Base-by-base conservation (phyloP, 805 yeast species). In the Ogataea ramenticola region DNA sequence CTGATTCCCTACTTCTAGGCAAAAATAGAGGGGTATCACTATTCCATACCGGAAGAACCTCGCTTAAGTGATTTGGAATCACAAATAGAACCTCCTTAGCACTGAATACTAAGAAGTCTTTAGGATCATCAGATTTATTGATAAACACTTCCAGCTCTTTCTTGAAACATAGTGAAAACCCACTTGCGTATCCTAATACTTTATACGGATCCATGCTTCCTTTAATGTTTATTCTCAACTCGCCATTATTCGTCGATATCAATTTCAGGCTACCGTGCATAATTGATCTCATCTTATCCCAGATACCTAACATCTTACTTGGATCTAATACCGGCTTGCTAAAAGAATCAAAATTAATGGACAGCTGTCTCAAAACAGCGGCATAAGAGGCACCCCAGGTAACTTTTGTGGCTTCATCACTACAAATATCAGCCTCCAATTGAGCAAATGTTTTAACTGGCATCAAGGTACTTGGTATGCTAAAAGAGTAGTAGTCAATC, bases 261-360 rank as follows among this genome's bases (percentile, higher is more conserved):
- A 88, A 69, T 2, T 60, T 62, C 7, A 50, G 22, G 17, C 77
- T 73, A 0, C 96, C 95, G 65, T 90, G 97, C 52, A 88, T 66
- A 15, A 83, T 70, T 26, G 80, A 71, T 41, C 96, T 67, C 24
- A 88, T 62, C 58, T 89, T 91, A 62, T 90, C 98, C 98, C 98
- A 90, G 52, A 89, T 81, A 0, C 98, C 98, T 14, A 88, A 65
- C 52, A 83, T 84, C 3, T 78, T 74, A 2, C 96, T 86, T 0
- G 90, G 90, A 59, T 90, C 98, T 15, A 85, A 65, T 0, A 95
- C 96, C 0, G 96, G 95, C 59, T 91, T 90, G 1, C 95, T 80
- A 57, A 90, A 86, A 38, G 82, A 80, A 53, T 89, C 96, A 47
- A 90, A 74, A 44, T 78, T 82, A 44, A 79, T 66, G 80, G 86